These are phyloP conservation scores for Fraxinus greggii DNA, from an alignment of 305 asterid genomes.

Conservation along the genomic window DNA sequence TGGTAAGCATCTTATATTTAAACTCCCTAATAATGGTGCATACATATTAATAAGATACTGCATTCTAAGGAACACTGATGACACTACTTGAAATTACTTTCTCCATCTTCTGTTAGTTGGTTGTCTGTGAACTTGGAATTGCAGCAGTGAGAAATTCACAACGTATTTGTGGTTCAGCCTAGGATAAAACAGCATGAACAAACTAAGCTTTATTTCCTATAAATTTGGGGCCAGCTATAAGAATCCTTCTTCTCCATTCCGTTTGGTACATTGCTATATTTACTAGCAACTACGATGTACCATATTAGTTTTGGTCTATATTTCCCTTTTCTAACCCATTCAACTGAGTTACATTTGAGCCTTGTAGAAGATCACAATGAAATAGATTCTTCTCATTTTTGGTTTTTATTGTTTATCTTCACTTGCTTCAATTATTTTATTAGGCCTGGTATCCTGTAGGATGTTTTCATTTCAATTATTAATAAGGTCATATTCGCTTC, in stretches of 20 bases:
- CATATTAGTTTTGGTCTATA: neutral
- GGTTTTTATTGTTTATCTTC: neutral
- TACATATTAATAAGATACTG: neutral
- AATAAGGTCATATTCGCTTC: neutral
- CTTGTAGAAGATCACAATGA: neutral
- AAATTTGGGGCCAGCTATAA: neutral
- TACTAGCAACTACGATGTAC: neutral
- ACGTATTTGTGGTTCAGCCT: neutral
- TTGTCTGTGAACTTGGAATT: constrained; percentile 2
- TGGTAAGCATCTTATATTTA: constrained; percentile 47
- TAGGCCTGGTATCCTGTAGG: neutral
- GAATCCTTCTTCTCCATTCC: neutral
- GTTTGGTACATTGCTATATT: neutral
- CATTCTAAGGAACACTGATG: constrained; percentile 15
- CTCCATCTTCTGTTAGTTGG: constrained; percentile 10
- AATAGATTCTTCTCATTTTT: neutral
- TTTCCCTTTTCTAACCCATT: neutral
- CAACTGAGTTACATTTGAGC: neutral
- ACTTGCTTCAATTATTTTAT: neutral
- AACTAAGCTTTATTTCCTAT: neutral
- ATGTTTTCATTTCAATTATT: neutral
- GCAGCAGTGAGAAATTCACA: neutral
- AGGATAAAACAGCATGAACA: neutral
- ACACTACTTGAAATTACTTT: neutral
- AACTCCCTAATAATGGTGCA: neutral